A percentile compares a stretch with the other conserved stretches of the same genome.
phyloP scores from a whole-genome alignment of 1,139 yeast genomes.

The Candida sanyaensis region DNA sequence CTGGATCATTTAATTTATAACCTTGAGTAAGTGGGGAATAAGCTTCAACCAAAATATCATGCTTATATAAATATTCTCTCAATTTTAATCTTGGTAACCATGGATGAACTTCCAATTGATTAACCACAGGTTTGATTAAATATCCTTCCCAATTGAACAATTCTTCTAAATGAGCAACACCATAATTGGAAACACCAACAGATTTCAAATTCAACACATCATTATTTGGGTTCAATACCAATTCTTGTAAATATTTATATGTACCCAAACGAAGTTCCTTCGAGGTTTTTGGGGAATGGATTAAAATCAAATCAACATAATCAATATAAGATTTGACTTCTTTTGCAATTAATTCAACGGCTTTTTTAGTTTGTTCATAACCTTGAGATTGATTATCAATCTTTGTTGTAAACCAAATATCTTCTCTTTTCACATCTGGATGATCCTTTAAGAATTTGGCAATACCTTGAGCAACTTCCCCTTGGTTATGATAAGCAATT shows the following conservation, averaged over 20 bases:
- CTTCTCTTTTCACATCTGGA: conserved; percentile 31
- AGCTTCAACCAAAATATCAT: conserved; percentile 59
- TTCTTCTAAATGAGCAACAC: conserved; percentile 37
- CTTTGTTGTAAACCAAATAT: conserved; percentile 55
- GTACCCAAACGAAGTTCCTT: conserved; percentile 36
- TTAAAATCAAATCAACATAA: conserved; percentile 46
- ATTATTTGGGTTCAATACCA: conserved; percentile 28
- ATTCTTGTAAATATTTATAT: conserved; percentile 45
- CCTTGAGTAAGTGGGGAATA: conserved; percentile 74
- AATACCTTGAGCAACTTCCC: conserved; percentile 35
- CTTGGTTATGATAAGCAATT: conserved; percentile 56
- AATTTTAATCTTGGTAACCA: conserved; percentile 44
- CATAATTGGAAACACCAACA: conserved; percentile 48
- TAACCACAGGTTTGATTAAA: conserved; percentile 39
- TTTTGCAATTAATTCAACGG: conserved; percentile 41
- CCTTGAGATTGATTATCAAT: conserved; percentile 62
- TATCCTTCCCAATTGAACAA: conserved; percentile 36
- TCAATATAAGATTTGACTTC: conserved; percentile 38
- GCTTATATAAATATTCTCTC: conserved; percentile 34
- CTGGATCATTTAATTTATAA: conserved; percentile 52
- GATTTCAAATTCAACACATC: conserved; percentile 31
- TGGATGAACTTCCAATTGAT: conserved; percentile 51
- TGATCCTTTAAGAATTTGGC: conserved; percentile 45
- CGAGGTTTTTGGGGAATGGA: conserved; percentile 36
- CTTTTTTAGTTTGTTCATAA: conserved; percentile 56